These are phyloP conservation scores for Miscanthus lutarioriparius DNA, from an alignment of 176 grass and related monocot species.

Conservation along the genomic window DNA sequence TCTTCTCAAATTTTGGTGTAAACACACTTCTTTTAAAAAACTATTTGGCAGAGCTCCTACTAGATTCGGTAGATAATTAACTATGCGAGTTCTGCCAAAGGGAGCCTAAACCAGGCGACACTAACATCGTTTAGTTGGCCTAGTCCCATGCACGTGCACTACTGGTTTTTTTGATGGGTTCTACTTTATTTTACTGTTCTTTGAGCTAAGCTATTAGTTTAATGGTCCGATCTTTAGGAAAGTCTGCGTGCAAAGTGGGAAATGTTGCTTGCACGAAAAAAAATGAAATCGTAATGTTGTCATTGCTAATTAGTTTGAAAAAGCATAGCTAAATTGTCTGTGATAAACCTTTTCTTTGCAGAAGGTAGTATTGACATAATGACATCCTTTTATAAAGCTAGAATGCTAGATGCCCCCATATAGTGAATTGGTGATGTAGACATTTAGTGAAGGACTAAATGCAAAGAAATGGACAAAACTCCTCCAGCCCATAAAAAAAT, in stretches of 20 bases:
- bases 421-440: background rate
- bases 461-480: background rate
- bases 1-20: too few relatives aligned
- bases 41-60: too few relatives aligned
- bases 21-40: too few relatives aligned
- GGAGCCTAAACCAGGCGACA: background rate
- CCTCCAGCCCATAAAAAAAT: background rate
- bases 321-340: background rate
- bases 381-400: background rate
- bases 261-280: background rate
- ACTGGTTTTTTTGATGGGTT: background rate
- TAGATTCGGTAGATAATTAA: too few relatives aligned
- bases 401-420: background rate
- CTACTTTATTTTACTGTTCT: background rate
- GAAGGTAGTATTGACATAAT: background rate
- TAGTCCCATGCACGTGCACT: background rate
- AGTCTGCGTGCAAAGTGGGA: background rate
- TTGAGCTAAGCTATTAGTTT: constrained; percentile 16
- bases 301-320: background rate
- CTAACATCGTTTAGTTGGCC: background rate
- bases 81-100: too few relatives aligned
- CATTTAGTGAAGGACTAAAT: background rate
- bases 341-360: background rate
- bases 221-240: background rate
- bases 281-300: background rate